phyloP scores from a whole-genome alignment of 345 rosid genomes.

The Carallia brachiata region DNA sequence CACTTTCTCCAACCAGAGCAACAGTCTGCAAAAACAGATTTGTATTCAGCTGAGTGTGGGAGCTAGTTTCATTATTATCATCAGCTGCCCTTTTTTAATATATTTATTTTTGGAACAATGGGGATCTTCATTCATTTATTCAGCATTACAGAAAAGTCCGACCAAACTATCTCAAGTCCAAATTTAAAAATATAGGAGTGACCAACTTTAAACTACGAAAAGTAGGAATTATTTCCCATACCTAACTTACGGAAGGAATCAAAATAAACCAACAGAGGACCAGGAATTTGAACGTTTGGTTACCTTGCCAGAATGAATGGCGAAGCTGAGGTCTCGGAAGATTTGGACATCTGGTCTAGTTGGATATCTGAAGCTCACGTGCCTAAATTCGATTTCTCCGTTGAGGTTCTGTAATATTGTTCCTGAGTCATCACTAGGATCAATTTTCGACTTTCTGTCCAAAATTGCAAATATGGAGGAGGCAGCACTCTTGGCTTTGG shows the following conservation, averaged over 20 bases:
- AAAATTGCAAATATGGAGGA: constrained; percentile 68
- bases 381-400: constrained; percentile 72
- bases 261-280: background rate
- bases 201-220: too few relatives aligned
- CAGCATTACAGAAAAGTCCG: too few relatives aligned
- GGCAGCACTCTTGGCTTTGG: constrained; percentile 56
- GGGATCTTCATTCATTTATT: too few relatives aligned
- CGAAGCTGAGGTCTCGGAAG: constrained; percentile 55
- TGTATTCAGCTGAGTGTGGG: too few relatives aligned
- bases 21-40: constrained; percentile 48
- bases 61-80: background rate
- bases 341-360: constrained; percentile 68
- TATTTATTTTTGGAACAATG: background rate
- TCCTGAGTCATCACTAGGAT: constrained; percentile 73
- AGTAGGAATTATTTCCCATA: too few relatives aligned
- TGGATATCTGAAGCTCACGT: constrained; percentile 71
- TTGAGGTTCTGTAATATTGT: constrained; percentile 42
- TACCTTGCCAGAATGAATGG: constrained; percentile 79
- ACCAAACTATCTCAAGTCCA: too few relatives aligned
- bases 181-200: too few relatives aligned
- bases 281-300: background rate
- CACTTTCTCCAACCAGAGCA: constrained; percentile 89
- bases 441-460: constrained; percentile 60
- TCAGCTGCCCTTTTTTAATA: background rate
- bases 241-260: background rate